Evolutionary conservation across 768 basidiomycete species (phyloP).

Genomic region (Sporobolomyces phaffii): DNA sequence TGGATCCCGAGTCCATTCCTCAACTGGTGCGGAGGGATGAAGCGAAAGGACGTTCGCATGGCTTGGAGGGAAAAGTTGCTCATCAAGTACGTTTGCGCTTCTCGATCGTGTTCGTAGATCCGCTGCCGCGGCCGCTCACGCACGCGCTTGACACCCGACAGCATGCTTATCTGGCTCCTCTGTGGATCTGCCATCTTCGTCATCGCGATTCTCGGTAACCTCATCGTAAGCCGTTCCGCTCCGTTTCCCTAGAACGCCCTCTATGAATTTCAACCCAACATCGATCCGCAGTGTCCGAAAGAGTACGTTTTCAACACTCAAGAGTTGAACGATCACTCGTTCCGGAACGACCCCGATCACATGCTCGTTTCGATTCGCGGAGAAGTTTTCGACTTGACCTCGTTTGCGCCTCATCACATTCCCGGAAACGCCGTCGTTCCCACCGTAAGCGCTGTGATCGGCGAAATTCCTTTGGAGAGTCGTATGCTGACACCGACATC

Average conservation of each 20-base stretch:
- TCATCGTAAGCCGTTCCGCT: conserved; percentile 53
- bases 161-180: conserved; percentile 85
- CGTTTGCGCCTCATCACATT: conserved; percentile 51
- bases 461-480: not conserved
- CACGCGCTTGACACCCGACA: not conserved
- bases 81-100: conserved; percentile 63
- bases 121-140: not conserved
- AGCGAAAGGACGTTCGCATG: conserved; percentile 83
- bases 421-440: conserved; percentile 32
- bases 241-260: too few species aligned
- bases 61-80: conserved; percentile 98
- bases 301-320: conserved; percentile 77
- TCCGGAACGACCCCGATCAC: conserved; percentile 58
- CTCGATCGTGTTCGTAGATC: too few species aligned
- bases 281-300: conserved; percentile 71
- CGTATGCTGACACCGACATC: not conserved
- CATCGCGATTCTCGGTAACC: conserved; percentile 72
- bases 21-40: conserved; percentile 76
- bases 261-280: too few species aligned
- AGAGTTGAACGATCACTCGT: conserved; percentile 72
- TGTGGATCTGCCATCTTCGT: conserved; percentile 87
- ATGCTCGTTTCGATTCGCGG: conserved; percentile 80
- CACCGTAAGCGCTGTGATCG: not conserved
- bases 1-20: conserved; percentile 76
- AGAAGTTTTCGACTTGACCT: conserved; percentile 83